Base-by-base conservation (phyloP, 2,329 filamentous ascomycete species). In the Penicillium sp. region DNA sequence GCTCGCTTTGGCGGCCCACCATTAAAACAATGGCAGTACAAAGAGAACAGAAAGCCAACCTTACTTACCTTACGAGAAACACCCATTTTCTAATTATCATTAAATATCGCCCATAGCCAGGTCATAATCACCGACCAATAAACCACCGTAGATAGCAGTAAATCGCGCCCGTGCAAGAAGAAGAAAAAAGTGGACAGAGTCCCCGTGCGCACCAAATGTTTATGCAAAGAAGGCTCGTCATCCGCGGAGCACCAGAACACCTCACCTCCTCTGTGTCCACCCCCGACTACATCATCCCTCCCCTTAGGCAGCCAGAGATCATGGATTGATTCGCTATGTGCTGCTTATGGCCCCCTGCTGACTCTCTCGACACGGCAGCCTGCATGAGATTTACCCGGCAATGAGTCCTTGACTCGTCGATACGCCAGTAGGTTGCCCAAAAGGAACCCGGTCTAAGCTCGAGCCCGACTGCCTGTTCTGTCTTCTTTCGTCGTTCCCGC, bases 291-390 rank as follows among this genome's bases (percentile, higher is more conserved):
- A 51, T 49, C 37, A 41, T n/a, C 36, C 43, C 47, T 14, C 52
- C 43, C 50, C 37, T 31, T 24, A n/a, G 50, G 47, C 43, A 52
- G 33, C 50, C 27, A 27, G 37, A 40, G 37, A 41, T n/a, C 27
- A 63, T 65, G 63, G 50, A 61, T 58, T 65, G 51, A 65, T 51
- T 43, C 59, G 49, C 37, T 22, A 63, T 65, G 59, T 49, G 37
- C 57, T 56, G 54, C 37, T 36, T 51, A 54, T 36, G 43, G 55
- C 47, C 47, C 37, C 50, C 39, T 59, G 54, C 55, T 61, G 56
- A 63, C 55, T 55, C 44, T 50, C 46, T 60, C 46, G 18, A 63
- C 35, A 56, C 61, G 61, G 61, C 55, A 55, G 55, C 55, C 59
- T 64, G 61, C 59, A 65, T 65, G 54, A 54, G 51, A 54, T 57